Conservation (phyloP, 164 flowering plant genomes). For the Macadamia tetraphylla region DNA sequence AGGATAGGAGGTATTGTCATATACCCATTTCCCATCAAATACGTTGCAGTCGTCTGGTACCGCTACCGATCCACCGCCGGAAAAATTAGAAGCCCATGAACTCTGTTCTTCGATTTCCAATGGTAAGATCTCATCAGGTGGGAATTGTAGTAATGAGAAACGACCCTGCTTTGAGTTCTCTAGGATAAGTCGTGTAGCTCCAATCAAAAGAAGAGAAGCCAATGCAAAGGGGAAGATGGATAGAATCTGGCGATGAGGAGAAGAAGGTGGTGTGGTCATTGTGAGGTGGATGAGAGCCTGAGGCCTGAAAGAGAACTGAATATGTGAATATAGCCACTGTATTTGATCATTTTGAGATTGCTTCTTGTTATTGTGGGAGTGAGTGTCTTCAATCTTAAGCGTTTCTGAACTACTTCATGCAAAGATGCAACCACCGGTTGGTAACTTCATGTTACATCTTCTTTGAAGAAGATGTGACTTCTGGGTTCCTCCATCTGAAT, state of each 20-base stretch:
- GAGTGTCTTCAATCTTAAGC: constrained; percentile 22
- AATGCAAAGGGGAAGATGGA: constrained; percentile 42
- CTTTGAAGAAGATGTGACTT: no score
- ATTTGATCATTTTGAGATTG: background rate
- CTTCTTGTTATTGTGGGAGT: background rate
- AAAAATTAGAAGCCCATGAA: constrained; percentile 16
- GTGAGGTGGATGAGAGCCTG: no score
- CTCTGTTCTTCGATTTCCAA: background rate
- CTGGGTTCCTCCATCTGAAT: no score
- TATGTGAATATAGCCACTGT: background rate
- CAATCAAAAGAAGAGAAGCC: constrained; percentile 42
- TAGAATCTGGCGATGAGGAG: constrained; percentile 30
- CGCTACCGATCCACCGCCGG: constrained; percentile 20
- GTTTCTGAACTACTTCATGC: constrained; percentile 1
- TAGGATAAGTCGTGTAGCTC: constrained; percentile 29
- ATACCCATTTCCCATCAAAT: constrained; percentile 76
- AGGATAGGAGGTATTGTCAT: constrained; percentile 60
- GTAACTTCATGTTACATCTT: constrained; percentile 6
- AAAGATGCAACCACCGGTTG: constrained; percentile 35
- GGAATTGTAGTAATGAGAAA: background rate
- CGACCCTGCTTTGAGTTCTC: constrained; percentile 23
- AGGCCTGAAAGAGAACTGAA: background rate
- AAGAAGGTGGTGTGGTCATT: constrained; percentile 17
- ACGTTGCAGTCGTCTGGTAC: constrained; percentile 48
- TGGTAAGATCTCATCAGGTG: background rate